Base-by-base conservation (phyloP, 148 eudicot genomes). In the Fallopia convolvulus region DNA sequence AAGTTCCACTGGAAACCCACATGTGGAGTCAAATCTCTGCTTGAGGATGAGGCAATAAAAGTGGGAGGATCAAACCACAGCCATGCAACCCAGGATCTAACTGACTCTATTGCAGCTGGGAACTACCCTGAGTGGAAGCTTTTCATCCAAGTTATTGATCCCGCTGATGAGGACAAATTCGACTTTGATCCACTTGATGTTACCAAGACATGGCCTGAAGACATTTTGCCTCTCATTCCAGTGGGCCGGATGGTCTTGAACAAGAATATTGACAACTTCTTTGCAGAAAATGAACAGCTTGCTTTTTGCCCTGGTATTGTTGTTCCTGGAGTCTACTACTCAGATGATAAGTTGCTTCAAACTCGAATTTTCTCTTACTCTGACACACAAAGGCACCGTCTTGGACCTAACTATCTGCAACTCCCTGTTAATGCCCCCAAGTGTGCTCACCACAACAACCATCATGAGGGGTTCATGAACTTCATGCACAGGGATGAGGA, bases 401-500 rank as follows among this genome's bases (percentile, higher is more conserved):
- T 94, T 78, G 98, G 98, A 39, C 97, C 97, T 66, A 94, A 94
- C 84, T 92, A 92, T 82, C 84, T 92, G 82, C 95, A 89, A 83
- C 92, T 94, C 76, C 98, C 98, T 2, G 95, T 77, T 68, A 94
- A 94, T 86, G 93, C 98, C 18, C 98, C 98, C 66, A 94, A 94
- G 84, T 83, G 84, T 77, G 84, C 95, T 76, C 95, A 94, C 81
- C 97, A 92, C 86, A 94, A 94, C 86, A 92, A 94, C 87, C 98
- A 94, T 80, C 86, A 89, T 82, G 98, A 94, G 0, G 98, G 98
- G 23, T 83, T 83, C 81, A 94, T 94, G 97, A 94, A 94, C 85
- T 92, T 94, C 75, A 89, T 94, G 98, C 97, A 92, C 84, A 87
- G 98, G 83, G 93, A 94, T 88, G 98, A 94, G 86, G 98, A 94